Evolutionary conservation across 345 rosid species (phyloP), one percentile per base, ranked within the genome.

Genomic region (Syzygium oleosum): DNA sequence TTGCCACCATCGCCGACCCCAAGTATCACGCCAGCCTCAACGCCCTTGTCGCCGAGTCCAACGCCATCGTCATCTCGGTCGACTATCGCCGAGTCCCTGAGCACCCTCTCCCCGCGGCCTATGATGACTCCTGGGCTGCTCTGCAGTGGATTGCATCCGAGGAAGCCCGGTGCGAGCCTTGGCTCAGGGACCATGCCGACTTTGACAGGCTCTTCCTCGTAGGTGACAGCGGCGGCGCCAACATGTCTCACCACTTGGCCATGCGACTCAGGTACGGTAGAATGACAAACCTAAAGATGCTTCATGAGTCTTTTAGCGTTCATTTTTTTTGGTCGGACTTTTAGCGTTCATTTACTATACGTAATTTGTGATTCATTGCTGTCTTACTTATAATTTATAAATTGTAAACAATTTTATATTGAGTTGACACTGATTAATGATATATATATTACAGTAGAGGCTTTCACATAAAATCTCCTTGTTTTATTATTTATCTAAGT

Each of bases 181-280:
- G 99, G 99, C 91, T 97, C 85, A 86, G 85, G 56, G 91, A 92
- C 51, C 80, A 85, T 78, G 96, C 89, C 2, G 95, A 94, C 87
- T 91, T 94, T 3, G 90, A 87, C 27, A 89, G 90, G 61, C 59
- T 95, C 10, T 93, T 91, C 87, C 27, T 97, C 65, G 88, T 83
- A 4, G 99, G 99, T 1, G 99, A 97, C 85, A 97, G 99, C 52
- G 94, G 94, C 1, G 98, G 99, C 43, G 95, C 95, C 25, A 94
- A 92, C 86, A 92, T 97, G 41, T 91, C 93, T 6, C 98, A 97
- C 88, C 96, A 94, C 88, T 87, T 97, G 80, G 95, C 93, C 2
- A 88, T 95, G 77, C 87, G 87, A 88, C 68, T 90, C 53, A 92
- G 88, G 87, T 90, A 54, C 27, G 84, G 92, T 4, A 38, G 25